Percentiles rank a stretch among this genome's conserved stretches.
Evolutionary conservation across 768 basidiomycete species (phyloP).

Genomic region (Kwoniella pini): DNA sequence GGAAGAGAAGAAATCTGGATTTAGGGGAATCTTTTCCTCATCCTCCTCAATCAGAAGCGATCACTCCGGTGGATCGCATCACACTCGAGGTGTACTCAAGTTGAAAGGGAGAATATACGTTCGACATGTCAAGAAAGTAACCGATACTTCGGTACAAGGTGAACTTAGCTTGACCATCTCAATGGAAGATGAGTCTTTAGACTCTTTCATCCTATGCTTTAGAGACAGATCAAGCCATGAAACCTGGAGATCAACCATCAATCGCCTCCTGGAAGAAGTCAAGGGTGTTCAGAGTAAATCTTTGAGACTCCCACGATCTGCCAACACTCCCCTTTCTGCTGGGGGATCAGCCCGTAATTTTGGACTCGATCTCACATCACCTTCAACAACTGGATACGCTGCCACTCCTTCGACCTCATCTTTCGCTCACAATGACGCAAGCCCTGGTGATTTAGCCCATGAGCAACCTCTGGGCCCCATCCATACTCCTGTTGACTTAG

Average conservation of each 20-base stretch:
- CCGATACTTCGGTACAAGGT: conserved; percentile 66
- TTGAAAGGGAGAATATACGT: conserved; percentile 96
- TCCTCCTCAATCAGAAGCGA: conserved; percentile 31
- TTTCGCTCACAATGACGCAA: conserved; percentile 63
- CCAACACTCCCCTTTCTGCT: not conserved
- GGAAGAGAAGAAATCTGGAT: conserved; percentile 85
- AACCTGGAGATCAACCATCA: conserved; percentile 82
- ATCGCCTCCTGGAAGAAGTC: conserved; percentile 63
- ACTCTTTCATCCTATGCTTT: conserved; percentile 95
- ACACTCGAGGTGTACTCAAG: conserved; percentile 63
- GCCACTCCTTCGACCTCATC: conserved; percentile 20
- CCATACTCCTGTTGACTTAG: conserved; percentile 87
- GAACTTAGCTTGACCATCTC: conserved; percentile 94
- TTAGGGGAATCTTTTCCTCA: conserved; percentile 69
- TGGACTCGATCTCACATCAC: conserved; percentile 30
- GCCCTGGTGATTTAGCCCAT: conserved; percentile 61
- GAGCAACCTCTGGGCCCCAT: conserved; percentile 77
- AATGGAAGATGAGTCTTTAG: conserved; percentile 92
- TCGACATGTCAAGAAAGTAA: conserved; percentile 86
- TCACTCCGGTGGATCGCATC: conserved; percentile 20
- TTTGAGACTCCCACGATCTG: conserved; percentile 26
- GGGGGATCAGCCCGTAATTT: conserved; percentile 5
- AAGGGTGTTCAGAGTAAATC: conserved; percentile 27
- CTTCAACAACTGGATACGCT: conserved; percentile 17
- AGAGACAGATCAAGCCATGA: conserved; percentile 85